phyloP scores from a whole-genome alignment of 1,284 basidiomycete species.

The Albatrellus sp. region DNA sequence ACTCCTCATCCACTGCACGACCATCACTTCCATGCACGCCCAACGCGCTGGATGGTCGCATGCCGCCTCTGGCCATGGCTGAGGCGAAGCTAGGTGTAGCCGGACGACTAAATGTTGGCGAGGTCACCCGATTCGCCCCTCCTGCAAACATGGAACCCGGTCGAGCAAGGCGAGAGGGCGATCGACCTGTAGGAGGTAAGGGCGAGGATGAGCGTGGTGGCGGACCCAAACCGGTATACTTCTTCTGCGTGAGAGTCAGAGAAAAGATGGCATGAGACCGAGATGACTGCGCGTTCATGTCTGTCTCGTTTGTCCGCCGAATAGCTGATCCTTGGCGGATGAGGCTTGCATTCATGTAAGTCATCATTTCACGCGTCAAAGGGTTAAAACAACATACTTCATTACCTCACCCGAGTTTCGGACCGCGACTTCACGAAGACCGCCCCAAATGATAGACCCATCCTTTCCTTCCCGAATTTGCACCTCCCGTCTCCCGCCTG shows the following conservation, averaged over 20 bases:
- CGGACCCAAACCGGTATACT: conserved; percentile 45
- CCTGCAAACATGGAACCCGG: conserved; percentile 58
- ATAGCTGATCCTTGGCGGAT: conserved; percentile 81
- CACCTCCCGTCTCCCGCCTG: conserved; percentile 65
- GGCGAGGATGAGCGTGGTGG: conserved; percentile 69
- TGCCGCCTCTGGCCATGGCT: conserved; percentile 56
- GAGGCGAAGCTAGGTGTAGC: conserved; percentile 63
- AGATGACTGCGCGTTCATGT: conserved; percentile 98
- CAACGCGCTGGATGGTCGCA: conserved; percentile 67
- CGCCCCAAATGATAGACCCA: conserved; percentile 95
- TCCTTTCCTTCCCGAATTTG: conserved; percentile 96
- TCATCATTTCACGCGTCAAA: too few species aligned
- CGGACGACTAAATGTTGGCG: conserved; percentile 65
- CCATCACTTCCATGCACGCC: conserved; percentile 33
- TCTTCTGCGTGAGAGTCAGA: conserved; percentile 84
- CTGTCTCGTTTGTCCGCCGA: conserved; percentile 91
- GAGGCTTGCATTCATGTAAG: conserved; percentile 31
- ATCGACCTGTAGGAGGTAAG: conserved; percentile 48
- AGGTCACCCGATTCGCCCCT: conserved; percentile 42
- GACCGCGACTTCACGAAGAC: conserved; percentile 84
- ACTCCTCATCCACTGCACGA: conserved; percentile 38
- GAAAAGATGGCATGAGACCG: conserved; percentile 99
- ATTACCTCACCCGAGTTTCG: conserved; percentile 81
- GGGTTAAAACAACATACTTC: conserved; percentile 43
- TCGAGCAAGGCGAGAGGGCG: conserved; percentile 65